Percentiles rank a stretch among this genome's conserved stretches.
phyloP scores from a whole-genome alignment of 306 rosid species.

The Lotus japonicus region DNA sequence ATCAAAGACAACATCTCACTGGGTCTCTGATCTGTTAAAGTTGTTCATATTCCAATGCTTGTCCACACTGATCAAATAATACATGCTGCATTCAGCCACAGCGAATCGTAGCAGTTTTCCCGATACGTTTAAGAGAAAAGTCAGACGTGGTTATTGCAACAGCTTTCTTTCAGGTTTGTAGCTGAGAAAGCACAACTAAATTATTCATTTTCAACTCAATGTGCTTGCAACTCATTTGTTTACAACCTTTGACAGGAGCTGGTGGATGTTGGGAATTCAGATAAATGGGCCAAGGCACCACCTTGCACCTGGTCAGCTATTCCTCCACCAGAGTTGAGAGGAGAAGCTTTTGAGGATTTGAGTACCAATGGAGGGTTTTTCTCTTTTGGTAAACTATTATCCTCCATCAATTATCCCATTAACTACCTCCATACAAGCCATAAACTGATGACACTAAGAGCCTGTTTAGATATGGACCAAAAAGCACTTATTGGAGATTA shows the following conservation, averaged over 20 bases:
- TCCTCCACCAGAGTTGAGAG: conserved; percentile 89
- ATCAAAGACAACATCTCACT: not conserved
- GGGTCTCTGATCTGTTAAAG: not conserved
- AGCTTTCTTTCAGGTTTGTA: conserved; percentile 78
- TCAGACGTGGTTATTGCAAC: conserved; percentile 78
- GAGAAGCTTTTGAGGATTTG: conserved; percentile 78
- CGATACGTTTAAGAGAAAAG: conserved; percentile 68
- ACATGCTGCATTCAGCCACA: conserved; percentile 52
- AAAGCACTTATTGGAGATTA: too few species aligned
- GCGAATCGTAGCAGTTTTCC: conserved; percentile 68
- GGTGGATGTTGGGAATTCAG: conserved; percentile 71
- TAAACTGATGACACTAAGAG: not conserved
- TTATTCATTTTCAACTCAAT: not conserved
- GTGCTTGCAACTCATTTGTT: not conserved
- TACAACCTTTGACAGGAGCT: conserved; percentile 56
- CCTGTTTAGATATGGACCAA: too few species aligned
- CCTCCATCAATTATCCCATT: not conserved
- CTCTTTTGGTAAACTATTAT: conserved; percentile 57
- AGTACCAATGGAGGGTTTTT: conserved; percentile 89
- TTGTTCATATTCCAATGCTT: conserved; percentile 1
- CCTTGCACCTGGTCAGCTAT: conserved; percentile 86
- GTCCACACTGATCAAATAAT: conserved; percentile 6
- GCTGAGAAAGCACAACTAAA: not conserved
- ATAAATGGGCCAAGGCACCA: conserved; percentile 81
- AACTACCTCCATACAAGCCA: not conserved